Percentiles rank a stretch among this genome's conserved stretches.
Conservation (phyloP, 257 asterid species). For the Scutellaria galericulata region DNA sequence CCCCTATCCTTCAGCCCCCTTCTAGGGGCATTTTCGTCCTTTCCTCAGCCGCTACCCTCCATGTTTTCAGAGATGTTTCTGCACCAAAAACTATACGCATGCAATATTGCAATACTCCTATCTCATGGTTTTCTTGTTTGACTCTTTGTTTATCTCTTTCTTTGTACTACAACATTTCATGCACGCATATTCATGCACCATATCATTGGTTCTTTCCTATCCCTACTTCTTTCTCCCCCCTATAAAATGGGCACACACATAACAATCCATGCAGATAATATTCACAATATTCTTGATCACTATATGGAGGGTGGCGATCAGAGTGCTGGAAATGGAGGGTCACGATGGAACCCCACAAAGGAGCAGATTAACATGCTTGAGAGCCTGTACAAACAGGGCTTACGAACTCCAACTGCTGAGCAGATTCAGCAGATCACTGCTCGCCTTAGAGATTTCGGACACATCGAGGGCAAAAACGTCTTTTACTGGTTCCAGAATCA, state of each 20-base stretch:
- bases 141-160: constrained; percentile 54
- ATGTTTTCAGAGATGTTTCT: constrained; percentile 80
- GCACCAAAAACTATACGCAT: constrained; percentile 96
- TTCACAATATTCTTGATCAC: too few relatives aligned
- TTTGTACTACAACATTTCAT: background rate
- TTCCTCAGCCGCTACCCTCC: constrained; percentile 68
- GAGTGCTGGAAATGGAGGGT: constrained; percentile 44
- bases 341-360: constrained; percentile 89
- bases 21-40: constrained; percentile 60
- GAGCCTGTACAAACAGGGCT: constrained; percentile 66
- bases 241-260: constrained; percentile 32
- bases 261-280: constrained; percentile 37
- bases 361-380: constrained; percentile 89
- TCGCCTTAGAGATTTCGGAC: constrained; percentile 66
- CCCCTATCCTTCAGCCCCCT: constrained; percentile 46
- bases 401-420: constrained; percentile 82
- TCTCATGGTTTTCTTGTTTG: constrained; percentile 42
- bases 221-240: constrained; percentile 36
- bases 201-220: constrained; percentile 49
- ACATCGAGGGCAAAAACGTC: constrained; percentile 86
- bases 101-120: constrained; percentile 33
- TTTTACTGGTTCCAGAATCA: constrained; percentile 96
- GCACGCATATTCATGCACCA: constrained; percentile 54
- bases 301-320: constrained; percentile 34
- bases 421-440: constrained; percentile 76